phyloP scores from a whole-genome alignment of 805 yeast species.

The Suhomyces sp. region DNA sequence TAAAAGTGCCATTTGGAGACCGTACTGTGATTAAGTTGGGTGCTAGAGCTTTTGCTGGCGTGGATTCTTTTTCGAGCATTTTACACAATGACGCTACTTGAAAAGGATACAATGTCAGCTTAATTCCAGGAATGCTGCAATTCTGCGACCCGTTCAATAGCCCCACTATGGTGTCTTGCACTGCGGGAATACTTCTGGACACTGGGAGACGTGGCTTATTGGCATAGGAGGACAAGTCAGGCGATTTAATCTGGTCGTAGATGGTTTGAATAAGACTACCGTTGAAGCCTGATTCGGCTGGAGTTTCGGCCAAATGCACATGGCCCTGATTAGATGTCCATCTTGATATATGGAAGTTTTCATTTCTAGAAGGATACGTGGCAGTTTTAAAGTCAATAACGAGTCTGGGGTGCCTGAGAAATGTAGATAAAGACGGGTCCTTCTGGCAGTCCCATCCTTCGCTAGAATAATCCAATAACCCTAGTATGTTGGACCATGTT shows the following conservation, averaged over 20 bases:
- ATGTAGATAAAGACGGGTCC: no score
- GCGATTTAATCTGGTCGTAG: constrained; percentile 35
- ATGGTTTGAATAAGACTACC: constrained; percentile 24
- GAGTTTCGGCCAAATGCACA: background rate
- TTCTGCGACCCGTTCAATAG: constrained; percentile 8
- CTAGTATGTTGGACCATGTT: constrained; percentile 35
- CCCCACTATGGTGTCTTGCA: constrained; percentile 18
- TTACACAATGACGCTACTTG: constrained; percentile 59
- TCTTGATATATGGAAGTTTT: constrained; percentile 30
- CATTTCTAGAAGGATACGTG: background rate
- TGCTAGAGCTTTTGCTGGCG: constrained; percentile 25
- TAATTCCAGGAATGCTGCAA: constrained; percentile 39
- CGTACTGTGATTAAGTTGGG: constrained; percentile 32
- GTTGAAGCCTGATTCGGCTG: background rate
- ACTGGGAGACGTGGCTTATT: constrained; percentile 4
- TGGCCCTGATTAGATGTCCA: constrained; percentile 22
- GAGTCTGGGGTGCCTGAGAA: background rate
- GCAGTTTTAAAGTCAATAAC: background rate
- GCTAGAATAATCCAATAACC: constrained; percentile 41
- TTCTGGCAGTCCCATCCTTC: constrained; percentile 30
- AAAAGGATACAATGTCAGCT: constrained; percentile 51
- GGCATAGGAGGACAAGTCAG: constrained; percentile 19
- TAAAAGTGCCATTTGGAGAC: constrained; percentile 13
- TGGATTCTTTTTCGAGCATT: constrained; percentile 55
- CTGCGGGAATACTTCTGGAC: constrained; percentile 4